These are phyloP conservation scores for Tuber indicum DNA, from an alignment of 495 filamentous ascomycete species.

Conservation along the genomic window DNA sequence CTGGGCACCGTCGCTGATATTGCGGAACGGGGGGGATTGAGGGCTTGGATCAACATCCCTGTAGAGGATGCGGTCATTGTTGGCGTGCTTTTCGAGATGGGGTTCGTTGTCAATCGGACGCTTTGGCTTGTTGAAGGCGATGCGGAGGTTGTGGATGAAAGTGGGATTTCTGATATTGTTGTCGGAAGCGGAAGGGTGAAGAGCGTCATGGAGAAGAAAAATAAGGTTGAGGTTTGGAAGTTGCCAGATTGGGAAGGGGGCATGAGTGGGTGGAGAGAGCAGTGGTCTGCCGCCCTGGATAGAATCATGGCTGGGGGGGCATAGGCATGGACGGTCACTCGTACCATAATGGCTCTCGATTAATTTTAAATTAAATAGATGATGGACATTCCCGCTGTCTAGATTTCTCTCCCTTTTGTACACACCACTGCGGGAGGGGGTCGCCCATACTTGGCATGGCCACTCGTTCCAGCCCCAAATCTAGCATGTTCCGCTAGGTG, in stretches of 20 bases:
- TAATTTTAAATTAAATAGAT: neutral
- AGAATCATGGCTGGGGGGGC: conserved; percentile 29
- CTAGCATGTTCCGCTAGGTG: conserved; percentile 48
- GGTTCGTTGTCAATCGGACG: conserved; percentile 29
- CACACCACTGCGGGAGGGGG: neutral
- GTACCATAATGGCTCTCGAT: neutral
- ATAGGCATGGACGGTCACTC: conserved; percentile 6
- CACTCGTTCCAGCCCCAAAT: neutral
- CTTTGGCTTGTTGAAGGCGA: conserved; percentile 27
- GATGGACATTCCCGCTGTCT: neutral
- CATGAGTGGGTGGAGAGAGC: conserved; percentile 32
- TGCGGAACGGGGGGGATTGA: conserved; percentile 19
- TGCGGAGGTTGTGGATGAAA: neutral
- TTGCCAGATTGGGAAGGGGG: conserved; percentile 31
- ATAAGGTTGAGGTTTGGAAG: conserved; percentile 19
- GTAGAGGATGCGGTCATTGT: conserved; percentile 26
- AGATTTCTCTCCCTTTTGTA: neutral
- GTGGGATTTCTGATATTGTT: neutral
- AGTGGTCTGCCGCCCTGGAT: conserved; percentile 44
- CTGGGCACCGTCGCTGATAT: conserved; percentile 23
- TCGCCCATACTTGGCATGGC: neutral
- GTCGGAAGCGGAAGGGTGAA: conserved; percentile 2
- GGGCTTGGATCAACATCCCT: conserved; percentile 20
- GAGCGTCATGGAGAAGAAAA: conserved; percentile 1
- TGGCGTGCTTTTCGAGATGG: conserved; percentile 22